These are phyloP conservation scores for Nakaseomyces kungkrabaensis DNA, from an alignment of 1,139 yeast genomes.

Conservation along the genomic window DNA sequence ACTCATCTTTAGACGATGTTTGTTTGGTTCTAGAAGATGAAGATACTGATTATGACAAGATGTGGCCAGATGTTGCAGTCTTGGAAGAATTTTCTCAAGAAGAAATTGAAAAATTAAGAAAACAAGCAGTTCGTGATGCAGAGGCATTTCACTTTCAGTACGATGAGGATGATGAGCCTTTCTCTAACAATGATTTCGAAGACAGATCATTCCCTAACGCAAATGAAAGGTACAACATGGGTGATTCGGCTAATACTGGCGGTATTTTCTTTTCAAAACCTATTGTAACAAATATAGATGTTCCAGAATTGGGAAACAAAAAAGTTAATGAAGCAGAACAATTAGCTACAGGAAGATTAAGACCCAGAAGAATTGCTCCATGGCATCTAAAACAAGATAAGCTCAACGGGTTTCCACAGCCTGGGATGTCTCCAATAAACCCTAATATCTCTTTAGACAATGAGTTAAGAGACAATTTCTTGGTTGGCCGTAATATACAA, in stretches of 20 bases:
- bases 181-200: constrained; percentile 16
- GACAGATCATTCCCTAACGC: constrained; percentile 22
- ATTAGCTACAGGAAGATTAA: constrained; percentile 46
- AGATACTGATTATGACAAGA: constrained; percentile 26
- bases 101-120: constrained; percentile 45
- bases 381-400: constrained; percentile 44
- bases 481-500: constrained; percentile 27
- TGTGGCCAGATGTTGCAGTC: constrained; percentile 77
- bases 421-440: constrained; percentile 8
- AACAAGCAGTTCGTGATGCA: constrained; percentile 36
- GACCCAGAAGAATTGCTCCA: constrained; percentile 70
- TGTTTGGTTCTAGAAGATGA: constrained; percentile 63
- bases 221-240: constrained; percentile 5
- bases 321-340: constrained; percentile 60
- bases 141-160: constrained; percentile 32
- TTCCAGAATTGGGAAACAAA: constrained; percentile 34
- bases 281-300: constrained; percentile 34
- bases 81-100: constrained; percentile 67
- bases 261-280: constrained; percentile 34
- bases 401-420: neutral
- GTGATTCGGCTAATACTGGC: constrained; percentile 9
- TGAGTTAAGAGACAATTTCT: constrained; percentile 21
- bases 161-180: constrained; percentile 26
- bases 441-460: constrained; percentile 7
- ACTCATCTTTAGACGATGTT: constrained; percentile 78